Evolutionary conservation across 2,329 filamentous ascomycete genomes (phyloP).

Genomic region (Sporothrix sp.): DNA sequence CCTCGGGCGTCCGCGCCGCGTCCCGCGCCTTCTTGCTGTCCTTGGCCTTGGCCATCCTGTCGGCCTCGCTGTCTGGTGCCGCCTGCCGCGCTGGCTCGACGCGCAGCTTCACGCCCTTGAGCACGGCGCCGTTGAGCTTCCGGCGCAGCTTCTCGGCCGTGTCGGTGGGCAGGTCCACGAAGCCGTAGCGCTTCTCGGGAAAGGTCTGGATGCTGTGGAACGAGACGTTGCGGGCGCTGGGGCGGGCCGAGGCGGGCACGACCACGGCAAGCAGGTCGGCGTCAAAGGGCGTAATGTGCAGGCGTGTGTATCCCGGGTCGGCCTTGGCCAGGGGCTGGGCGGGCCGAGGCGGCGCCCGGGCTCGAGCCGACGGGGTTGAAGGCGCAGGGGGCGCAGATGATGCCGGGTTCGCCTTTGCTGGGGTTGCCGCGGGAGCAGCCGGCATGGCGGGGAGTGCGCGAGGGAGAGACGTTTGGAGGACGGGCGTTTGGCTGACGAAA

Average conservation of each 20-base stretch:
- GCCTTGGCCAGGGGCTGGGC: too few species aligned
- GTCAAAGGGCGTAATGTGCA: slow-evolving; percentile 85
- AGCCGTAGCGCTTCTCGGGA: slow-evolving; percentile 84
- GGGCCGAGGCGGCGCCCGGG: too few species aligned
- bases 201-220: slow-evolving; percentile 80
- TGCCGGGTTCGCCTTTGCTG: too few species aligned
- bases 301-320: slow-evolving; percentile 37
- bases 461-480: too few species aligned
- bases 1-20: neutral
- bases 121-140: slow-evolving; percentile 76
- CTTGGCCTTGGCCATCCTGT: slow-evolving; percentile 16
- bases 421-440: too few species aligned
- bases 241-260: slow-evolving; percentile 56
- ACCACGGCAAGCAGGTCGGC: slow-evolving; percentile 62
- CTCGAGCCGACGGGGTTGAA: neutral
- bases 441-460: too few species aligned
- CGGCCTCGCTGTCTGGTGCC: neutral
- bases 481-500: too few species aligned
- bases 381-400: neutral
- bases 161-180: slow-evolving; percentile 67
- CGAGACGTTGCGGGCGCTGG: slow-evolving; percentile 68
- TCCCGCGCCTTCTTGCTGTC: neutral
- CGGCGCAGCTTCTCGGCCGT: slow-evolving; percentile 87
- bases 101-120: slow-evolving; percentile 77
- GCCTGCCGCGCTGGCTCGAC: slow-evolving; percentile 58